phyloP scores from a whole-genome alignment of 345 rosid species.

The Dipteronia dyeriana region DNA sequence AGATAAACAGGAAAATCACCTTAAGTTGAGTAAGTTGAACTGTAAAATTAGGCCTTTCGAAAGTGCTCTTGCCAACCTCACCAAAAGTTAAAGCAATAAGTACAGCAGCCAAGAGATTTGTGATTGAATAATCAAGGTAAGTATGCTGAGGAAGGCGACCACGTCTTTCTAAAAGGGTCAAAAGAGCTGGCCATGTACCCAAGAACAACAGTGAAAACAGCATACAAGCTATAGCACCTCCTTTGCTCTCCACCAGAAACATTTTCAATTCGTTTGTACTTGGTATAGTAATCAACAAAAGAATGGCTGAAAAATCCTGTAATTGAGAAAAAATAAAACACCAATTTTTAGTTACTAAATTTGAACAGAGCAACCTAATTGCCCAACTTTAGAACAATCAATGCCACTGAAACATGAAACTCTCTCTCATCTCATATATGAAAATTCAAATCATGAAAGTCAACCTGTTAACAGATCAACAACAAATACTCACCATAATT shows the following conservation, averaged over 20 bases:
- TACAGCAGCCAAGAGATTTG: slow-evolving; percentile 71
- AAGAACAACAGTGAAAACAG: slow-evolving; percentile 61
- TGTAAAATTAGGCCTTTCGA: slow-evolving; percentile 52
- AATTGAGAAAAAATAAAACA: not conserved
- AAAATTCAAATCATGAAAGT: not conserved
- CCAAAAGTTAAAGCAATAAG: slow-evolving; percentile 77
- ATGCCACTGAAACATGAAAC: not conserved
- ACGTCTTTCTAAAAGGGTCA: slow-evolving; percentile 75
- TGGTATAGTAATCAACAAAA: slow-evolving; percentile 17
- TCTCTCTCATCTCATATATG: no score
- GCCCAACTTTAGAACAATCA: not conserved
- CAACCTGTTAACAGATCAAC: not conserved
- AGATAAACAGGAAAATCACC: slow-evolving; percentile 33
- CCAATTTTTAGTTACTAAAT: not conserved
- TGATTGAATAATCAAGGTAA: slow-evolving; percentile 77
- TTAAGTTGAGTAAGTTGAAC: slow-evolving; percentile 53
- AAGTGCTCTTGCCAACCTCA: slow-evolving; percentile 34
- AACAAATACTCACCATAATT: not conserved
- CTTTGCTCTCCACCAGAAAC: slow-evolving; percentile 83
- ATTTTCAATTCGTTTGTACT: slow-evolving; percentile 38
- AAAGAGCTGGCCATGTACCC: slow-evolving; percentile 88
- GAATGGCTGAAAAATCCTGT: slow-evolving; percentile 28
- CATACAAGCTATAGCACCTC: slow-evolving; percentile 78
- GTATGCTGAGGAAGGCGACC: slow-evolving; percentile 94
- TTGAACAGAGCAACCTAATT: not conserved